Base-by-base conservation (phyloP, 352 stramenopile genomes). In the Globisporangium barbulae region DNA sequence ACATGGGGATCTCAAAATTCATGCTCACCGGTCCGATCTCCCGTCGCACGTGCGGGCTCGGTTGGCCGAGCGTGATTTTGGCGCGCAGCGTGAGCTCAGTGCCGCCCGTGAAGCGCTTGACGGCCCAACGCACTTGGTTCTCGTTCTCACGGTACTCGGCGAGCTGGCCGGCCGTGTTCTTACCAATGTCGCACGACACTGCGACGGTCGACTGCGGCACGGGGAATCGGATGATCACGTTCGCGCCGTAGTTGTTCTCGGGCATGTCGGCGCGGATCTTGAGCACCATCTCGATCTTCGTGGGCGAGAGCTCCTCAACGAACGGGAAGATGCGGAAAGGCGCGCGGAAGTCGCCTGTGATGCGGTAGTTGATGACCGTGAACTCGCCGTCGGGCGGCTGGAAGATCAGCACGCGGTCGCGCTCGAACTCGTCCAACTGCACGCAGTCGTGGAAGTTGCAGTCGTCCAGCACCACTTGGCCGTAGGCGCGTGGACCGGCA, bases 1-100 rank as follows among this genome's bases (percentile, higher is more conserved):
- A 99, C 96, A 99, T 99, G 57, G 97, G 97, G 64, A 99, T 99
- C 78, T 99, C 97, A 90, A 99, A 99, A 74, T 97, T 98, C 88
- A 99, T 97, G 67, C 94, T 98, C 63, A 99, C 95, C 33, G 97
- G 97, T 12, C 97, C 97, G 69, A 99, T 97, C 74, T 99, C 96
- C 69, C 91, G 91, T 60, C 93, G 81, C 65, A 89, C 81, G 63
- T 89, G 83, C 47, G 79, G 71, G 60, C 81, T 94, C 39, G 79
- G 85, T 63, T 88, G 77, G 30, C 82, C 82, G 48, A 96, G 74
- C 63, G 88, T 92, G 69, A 96, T 93, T 73, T 98, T 98, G 50
- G 90, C 91, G 56, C 90, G 83, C 74, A 99, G 84, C 42, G 90
- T 98, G 62, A 98, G 88, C 77, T 99, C 97, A 8, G 90, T 90